A percentile compares a stretch with the other conserved stretches of the same genome.
Evolutionary conservation across 73 alveolate genomes (phyloP).

Genomic region (Halteria grandinella): DNA sequence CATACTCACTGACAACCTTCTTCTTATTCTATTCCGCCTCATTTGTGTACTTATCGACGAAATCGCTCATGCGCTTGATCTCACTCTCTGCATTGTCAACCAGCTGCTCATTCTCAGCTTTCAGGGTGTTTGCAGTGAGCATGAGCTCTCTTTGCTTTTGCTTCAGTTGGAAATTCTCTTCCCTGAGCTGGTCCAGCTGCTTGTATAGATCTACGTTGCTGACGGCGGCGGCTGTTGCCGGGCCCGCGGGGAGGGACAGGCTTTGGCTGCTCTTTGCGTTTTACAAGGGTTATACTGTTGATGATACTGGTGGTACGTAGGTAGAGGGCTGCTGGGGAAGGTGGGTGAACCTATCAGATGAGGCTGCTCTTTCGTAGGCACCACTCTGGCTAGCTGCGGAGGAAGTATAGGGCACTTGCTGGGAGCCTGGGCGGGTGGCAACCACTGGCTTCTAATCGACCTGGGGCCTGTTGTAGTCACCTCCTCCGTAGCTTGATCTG

Average conservation of each 20-base stretch:
- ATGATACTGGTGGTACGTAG: no score
- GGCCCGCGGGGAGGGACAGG: not conserved
- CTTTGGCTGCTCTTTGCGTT: not conserved
- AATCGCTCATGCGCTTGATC: slow-evolving; percentile 42
- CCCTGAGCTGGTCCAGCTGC: slow-evolving; percentile 19
- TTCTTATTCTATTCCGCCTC: slow-evolving; percentile 12
- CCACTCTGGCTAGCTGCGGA: no score
- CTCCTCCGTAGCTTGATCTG: no score
- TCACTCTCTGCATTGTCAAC: slow-evolving; percentile 29
- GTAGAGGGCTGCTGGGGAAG: no score
- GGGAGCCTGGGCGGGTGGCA: no score
- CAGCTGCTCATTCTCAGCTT: slow-evolving; percentile 23
- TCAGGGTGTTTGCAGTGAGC: not conserved
- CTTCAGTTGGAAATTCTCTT: slow-evolving; percentile 33
- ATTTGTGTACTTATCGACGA: slow-evolving; percentile 36
- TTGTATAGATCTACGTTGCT: slow-evolving; percentile 29
- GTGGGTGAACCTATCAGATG: no score
- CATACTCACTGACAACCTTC: slow-evolving; percentile 8
- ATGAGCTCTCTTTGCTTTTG: slow-evolving; percentile 41
- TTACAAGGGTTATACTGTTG: not conserved
- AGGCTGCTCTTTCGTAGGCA: no score
- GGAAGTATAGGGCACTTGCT: no score
- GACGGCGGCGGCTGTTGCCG: not conserved
- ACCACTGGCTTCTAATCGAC: no score
- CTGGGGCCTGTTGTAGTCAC: no score